Conservation (phyloP, 768 basidiomycete species). For the Exsudoporus frostii region DNA sequence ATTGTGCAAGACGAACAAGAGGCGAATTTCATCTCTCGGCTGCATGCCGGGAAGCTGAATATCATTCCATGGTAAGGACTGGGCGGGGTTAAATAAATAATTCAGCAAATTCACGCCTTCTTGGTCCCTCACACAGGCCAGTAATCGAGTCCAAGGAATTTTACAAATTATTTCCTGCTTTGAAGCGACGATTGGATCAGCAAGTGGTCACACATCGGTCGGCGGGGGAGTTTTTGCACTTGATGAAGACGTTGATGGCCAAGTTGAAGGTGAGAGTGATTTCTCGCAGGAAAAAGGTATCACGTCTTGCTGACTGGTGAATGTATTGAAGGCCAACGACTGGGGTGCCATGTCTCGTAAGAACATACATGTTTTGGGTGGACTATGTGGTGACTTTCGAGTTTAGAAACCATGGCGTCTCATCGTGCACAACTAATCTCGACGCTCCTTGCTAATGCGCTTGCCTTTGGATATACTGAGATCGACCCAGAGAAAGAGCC, state of each 20-base stretch:
- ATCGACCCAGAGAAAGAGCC: slow-evolving; percentile 44
- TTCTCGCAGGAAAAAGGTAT: neutral
- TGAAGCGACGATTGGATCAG: slow-evolving; percentile 47
- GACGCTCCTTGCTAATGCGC: slow-evolving; percentile 43
- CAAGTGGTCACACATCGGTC: slow-evolving; percentile 47
- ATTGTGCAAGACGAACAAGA: slow-evolving; percentile 63
- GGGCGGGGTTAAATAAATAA: too few relatives aligned
- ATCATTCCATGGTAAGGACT: slow-evolving; percentile 54
- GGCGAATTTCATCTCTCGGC: slow-evolving; percentile 57
- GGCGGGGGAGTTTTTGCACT: slow-evolving; percentile 53
- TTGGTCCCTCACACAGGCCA: slow-evolving; percentile 30
- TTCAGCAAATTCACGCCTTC: neutral
- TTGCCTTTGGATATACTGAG: slow-evolving; percentile 47
- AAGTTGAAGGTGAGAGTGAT: slow-evolving; percentile 50
- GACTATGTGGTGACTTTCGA: neutral
- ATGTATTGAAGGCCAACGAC: slow-evolving; percentile 47
- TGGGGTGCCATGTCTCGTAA: slow-evolving; percentile 64
- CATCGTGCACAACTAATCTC: slow-evolving; percentile 45
- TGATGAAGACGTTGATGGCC: slow-evolving; percentile 63
- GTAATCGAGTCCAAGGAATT: slow-evolving; percentile 63
- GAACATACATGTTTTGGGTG: slow-evolving; percentile 11
- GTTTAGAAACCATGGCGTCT: slow-evolving; percentile 45
- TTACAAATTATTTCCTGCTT: slow-evolving; percentile 48
- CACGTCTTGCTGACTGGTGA: neutral
- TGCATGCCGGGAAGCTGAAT: slow-evolving; percentile 52